These are phyloP conservation scores for Gossypium bickii DNA, from an alignment of 345 rosid genomes.

Conservation along the genomic window DNA sequence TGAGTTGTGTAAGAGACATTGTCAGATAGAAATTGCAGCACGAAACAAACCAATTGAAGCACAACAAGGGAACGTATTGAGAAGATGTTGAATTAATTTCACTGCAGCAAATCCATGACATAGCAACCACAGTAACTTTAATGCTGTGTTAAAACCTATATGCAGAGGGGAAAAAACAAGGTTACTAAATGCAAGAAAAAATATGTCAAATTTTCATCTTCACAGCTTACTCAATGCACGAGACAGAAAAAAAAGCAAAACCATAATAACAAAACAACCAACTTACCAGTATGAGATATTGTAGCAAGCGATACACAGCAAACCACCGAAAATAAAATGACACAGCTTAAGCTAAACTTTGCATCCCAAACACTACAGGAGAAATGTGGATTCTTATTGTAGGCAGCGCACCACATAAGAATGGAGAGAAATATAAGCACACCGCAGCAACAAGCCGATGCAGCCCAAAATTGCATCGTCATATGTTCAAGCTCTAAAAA, in stretches of 20 bases:
- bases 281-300: conserved; percentile 52
- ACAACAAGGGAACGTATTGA: conserved; percentile 68
- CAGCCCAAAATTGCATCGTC: conserved; percentile 79
- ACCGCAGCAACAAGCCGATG: conserved; percentile 55
- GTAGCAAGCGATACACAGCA: conserved; percentile 51
- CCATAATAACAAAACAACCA: neutral
- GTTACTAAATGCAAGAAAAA: neutral
- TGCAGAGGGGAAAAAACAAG: conserved; percentile 16
- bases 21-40: conserved; percentile 6
- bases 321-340: conserved; percentile 39
- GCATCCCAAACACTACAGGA: conserved; percentile 33
- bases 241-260: neutral
- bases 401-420: conserved; percentile 27
- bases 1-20: neutral
- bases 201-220: neutral
- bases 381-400: conserved; percentile 15
- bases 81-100: conserved; percentile 60
- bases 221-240: neutral
- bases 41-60: conserved; percentile 77
- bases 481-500: conserved; percentile 55
- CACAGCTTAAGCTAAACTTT: conserved; percentile 43
- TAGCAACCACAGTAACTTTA: conserved; percentile 62
- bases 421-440: conserved; percentile 60
- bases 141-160: conserved; percentile 52
- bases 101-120: conserved; percentile 76